These are phyloP conservation scores for Candida rishiriensis DNA, from an alignment of 805 yeast genomes.

Conservation along the genomic window DNA sequence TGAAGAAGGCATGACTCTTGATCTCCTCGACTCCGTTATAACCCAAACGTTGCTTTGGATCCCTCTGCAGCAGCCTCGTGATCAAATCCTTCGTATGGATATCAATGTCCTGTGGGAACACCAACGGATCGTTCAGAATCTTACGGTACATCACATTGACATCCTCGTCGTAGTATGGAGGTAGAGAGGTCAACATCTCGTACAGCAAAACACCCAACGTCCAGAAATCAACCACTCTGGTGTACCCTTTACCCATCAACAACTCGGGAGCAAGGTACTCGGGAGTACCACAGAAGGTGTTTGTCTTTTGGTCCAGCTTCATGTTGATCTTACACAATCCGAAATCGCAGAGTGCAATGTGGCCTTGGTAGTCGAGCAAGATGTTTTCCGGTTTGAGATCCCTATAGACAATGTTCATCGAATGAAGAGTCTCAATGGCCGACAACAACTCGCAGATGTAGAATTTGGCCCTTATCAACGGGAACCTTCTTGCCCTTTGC, in stretches of 20 bases:
- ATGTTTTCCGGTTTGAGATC: constrained; percentile 97
- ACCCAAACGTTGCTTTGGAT: constrained; percentile 77
- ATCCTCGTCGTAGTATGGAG: constrained; percentile 96
- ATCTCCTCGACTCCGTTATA: constrained; percentile 79
- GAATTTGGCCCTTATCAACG: constrained; percentile 83
- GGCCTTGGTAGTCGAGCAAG: constrained; percentile 91
- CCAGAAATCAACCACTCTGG: constrained; percentile 98
- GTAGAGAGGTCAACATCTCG: constrained; percentile 95
- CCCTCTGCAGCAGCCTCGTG: constrained; percentile 71
- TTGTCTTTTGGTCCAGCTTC: constrained; percentile 79
- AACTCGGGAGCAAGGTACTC: constrained; percentile 96
- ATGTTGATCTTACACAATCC: constrained; percentile 95
- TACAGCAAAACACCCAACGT: constrained; percentile 89
- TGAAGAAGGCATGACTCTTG: constrained; percentile 79
- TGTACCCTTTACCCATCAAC: constrained; percentile 86
- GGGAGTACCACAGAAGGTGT: constrained; percentile 97
- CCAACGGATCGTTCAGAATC: constrained; percentile 82
- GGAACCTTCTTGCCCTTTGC: constrained; percentile 86
- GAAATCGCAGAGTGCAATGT: constrained; percentile 95
- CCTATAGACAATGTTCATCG: constrained; percentile 87
- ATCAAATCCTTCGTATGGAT: constrained; percentile 80
- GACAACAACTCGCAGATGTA: constrained; percentile 92
- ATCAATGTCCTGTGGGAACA: constrained; percentile 85
- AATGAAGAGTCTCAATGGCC: constrained; percentile 89
- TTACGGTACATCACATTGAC: constrained; percentile 90